These are phyloP conservation scores for Penicillium bialowiezense DNA, from an alignment of 495 filamentous ascomycete species.

Conservation along the genomic window DNA sequence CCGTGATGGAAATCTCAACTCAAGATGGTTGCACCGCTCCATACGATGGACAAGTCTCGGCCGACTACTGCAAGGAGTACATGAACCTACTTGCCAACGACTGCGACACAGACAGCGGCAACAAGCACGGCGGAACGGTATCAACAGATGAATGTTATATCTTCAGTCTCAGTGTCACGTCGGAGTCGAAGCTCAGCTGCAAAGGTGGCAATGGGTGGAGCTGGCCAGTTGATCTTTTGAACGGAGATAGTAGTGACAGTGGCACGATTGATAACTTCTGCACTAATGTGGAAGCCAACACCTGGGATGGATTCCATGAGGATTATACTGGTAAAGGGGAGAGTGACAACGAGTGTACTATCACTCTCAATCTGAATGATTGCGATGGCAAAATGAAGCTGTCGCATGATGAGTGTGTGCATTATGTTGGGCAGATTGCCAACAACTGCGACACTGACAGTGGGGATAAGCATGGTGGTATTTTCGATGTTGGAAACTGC, in stretches of 20 bases:
- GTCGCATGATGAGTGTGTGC: background rate
- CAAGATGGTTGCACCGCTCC: background rate
- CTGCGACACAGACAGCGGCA: constrained; percentile 2
- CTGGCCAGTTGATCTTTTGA: background rate
- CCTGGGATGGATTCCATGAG: background rate
- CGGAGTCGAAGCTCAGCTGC: background rate
- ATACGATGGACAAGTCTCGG: background rate
- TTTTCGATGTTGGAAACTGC: background rate
- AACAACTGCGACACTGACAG: background rate
- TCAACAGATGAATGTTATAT: constrained; percentile 1
- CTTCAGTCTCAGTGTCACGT: background rate
- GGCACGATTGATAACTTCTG: background rate
- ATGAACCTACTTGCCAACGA: constrained; percentile 1
- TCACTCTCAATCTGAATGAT: background rate
- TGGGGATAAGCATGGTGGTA: background rate
- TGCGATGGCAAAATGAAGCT: background rate
- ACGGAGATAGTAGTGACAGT: background rate
- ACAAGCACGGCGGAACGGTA: background rate
- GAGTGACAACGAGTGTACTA: background rate
- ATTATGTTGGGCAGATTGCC: constrained; percentile 2
- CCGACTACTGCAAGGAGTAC: constrained; percentile 1
- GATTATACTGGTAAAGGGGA: background rate
- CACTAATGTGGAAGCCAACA: background rate
- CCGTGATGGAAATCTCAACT: background rate
- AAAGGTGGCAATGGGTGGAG: background rate